A percentile compares a stretch with the other conserved stretches of the same genome.
Evolutionary conservation across 495 filamentous ascomycete species (phyloP).

Genomic region (Lasiosphaeris hirsuta): DNA sequence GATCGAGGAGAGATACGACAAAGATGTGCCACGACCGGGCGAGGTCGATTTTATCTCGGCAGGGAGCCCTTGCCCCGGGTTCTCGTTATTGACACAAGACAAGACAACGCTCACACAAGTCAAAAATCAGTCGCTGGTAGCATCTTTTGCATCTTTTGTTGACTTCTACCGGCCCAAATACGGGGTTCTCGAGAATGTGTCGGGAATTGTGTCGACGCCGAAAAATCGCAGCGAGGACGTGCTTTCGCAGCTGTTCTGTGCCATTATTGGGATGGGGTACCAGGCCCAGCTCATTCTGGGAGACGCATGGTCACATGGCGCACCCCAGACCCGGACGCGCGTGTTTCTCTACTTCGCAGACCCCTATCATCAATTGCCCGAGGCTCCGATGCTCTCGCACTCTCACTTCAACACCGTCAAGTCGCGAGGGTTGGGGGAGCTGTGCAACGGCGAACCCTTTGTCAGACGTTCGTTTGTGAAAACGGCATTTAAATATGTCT

Average conservation of each 20-base stretch:
- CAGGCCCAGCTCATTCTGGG: conserved; percentile 60
- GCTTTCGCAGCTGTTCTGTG: conserved; percentile 64
- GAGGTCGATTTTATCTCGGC: conserved; percentile 67
- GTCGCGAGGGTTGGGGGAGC: conserved; percentile 47
- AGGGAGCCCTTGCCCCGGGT: conserved; percentile 72
- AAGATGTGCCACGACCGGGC: conserved; percentile 51
- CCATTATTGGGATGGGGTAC: conserved; percentile 69
- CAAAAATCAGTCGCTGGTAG: conserved; percentile 66
- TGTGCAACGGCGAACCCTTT: conserved; percentile 58
- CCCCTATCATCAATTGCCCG: conserved; percentile 53
- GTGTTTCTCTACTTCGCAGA: conserved; percentile 65
- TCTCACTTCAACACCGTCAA: conserved; percentile 42
- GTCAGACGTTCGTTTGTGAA: conserved; percentile 46
- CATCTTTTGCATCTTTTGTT: conserved; percentile 67
- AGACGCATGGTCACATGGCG: conserved; percentile 67
- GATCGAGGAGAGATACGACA: conserved; percentile 44
- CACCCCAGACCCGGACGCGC: conserved; percentile 57
- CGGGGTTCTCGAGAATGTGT: conserved; percentile 71
- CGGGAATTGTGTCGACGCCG: conserved; percentile 49
- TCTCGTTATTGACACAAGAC: conserved; percentile 56
- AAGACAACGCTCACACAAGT: conserved; percentile 45
- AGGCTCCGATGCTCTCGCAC: conserved; percentile 58
- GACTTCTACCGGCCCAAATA: conserved; percentile 72
- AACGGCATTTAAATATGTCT: conserved; percentile 56
- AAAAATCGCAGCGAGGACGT: conserved; percentile 50